Conservation (phyloP, 805 yeast species). For the Ogataea minuta region DNA sequence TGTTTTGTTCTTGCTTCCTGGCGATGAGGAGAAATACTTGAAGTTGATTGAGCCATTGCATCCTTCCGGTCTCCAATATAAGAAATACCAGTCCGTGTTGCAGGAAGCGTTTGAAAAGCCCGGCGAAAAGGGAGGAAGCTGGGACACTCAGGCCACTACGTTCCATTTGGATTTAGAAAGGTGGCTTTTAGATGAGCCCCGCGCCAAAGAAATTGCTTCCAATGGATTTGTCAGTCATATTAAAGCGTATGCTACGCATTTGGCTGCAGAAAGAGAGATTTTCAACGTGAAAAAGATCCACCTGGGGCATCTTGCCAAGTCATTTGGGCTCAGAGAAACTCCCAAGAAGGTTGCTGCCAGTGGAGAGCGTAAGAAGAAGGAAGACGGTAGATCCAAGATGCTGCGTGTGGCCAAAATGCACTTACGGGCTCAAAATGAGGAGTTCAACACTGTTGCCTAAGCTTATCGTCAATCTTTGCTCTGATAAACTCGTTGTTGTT, state of each 20-base stretch:
- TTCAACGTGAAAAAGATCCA: conserved; percentile 84
- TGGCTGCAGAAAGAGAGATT: conserved; percentile 69
- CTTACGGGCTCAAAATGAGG: conserved; percentile 60
- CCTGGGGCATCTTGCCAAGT: conserved; percentile 93
- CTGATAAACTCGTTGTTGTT: conserved; percentile 10
- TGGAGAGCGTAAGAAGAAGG: conserved; percentile 46
- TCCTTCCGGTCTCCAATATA: conserved; percentile 42
- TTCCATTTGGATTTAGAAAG: conserved; percentile 92
- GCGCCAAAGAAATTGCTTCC: conserved; percentile 62
- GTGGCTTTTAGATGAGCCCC: conserved; percentile 71
- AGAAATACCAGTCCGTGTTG: conserved; percentile 45
- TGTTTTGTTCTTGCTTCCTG: conserved; percentile 78
- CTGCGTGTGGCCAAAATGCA: conserved; percentile 71
- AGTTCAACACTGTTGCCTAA: conserved; percentile 57
- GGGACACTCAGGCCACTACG: conserved; percentile 96
- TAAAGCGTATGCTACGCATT: conserved; percentile 95
- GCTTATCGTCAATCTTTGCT: conserved; percentile 7
- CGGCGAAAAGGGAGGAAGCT: conserved; percentile 39
- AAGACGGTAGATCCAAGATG: conserved; percentile 72
- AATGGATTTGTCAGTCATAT: conserved; percentile 86
- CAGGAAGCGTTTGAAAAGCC: conserved; percentile 29
- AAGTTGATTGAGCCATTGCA: conserved; percentile 60
- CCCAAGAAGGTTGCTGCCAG: conserved; percentile 73
- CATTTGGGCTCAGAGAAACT: conserved; percentile 91
- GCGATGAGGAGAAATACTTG: conserved; percentile 81